phyloP scores from a whole-genome alignment of 768 basidiomycete genomes.

The Sarcodon sp. region DNA sequence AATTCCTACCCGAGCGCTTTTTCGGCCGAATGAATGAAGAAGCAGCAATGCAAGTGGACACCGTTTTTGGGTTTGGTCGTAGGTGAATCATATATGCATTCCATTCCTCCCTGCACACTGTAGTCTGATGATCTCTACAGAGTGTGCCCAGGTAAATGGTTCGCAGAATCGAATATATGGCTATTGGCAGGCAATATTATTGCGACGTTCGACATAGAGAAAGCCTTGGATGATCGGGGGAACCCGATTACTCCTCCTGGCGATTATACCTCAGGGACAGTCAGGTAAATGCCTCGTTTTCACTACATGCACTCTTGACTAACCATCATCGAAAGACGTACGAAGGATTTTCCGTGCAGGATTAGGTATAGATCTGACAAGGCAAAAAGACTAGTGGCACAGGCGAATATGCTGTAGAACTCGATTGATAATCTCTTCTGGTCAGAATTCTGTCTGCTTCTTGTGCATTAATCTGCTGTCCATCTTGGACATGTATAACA shows the following conservation, averaged over 20 bases:
- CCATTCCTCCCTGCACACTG: slow-evolving; percentile 14
- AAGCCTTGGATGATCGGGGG: slow-evolving; percentile 11
- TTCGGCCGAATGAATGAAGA: not conserved
- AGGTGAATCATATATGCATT: slow-evolving; percentile 1
- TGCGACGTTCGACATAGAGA: not conserved
- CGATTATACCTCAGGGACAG: slow-evolving; percentile 29
- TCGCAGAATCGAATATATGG: not conserved
- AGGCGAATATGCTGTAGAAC: not conserved
- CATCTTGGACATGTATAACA: too few species aligned
- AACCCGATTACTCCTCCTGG: slow-evolving; percentile 22
- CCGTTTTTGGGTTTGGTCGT: not conserved
- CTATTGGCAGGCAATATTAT: not conserved
- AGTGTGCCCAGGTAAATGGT: slow-evolving; percentile 26
- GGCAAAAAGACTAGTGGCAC: not conserved
- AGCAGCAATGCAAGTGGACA: not conserved
- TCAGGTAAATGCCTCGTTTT: slow-evolving; percentile 20
- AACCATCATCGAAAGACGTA: not conserved
- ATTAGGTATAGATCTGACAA: not conserved
- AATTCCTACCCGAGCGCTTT: not conserved
- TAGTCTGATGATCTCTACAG: slow-evolving; percentile 18
- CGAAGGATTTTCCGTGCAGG: not conserved
- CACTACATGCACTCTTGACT: not conserved
- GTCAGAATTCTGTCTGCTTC: too few species aligned
- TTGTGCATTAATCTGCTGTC: too few species aligned
- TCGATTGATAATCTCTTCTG: too few species aligned